Evolutionary conservation across 257 asterid genomes (phyloP).

Genomic region (Solanum pennellii): DNA sequence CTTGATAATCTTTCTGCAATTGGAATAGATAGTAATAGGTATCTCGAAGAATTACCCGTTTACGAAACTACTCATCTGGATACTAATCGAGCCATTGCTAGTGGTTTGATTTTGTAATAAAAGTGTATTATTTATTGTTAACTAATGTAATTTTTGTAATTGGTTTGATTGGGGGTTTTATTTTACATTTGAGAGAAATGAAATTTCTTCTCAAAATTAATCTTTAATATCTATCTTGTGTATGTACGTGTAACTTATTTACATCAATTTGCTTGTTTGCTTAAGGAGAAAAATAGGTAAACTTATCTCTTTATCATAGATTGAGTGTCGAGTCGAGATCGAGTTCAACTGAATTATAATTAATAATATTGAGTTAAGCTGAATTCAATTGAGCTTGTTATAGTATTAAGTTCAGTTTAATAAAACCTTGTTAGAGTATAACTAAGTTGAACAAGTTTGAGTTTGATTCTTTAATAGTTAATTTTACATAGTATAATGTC

Average conservation of each 20-base stretch:
- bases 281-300: background rate
- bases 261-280: background rate
- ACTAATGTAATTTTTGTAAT: slow-evolving; percentile 22
- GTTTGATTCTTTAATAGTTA: background rate
- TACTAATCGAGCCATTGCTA: slow-evolving; percentile 40
- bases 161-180: slow-evolving; percentile 56
- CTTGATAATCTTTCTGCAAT: slow-evolving; percentile 66
- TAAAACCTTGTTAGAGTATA: background rate
- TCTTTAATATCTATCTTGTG: background rate
- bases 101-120: slow-evolving; percentile 39
- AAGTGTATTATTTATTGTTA: slow-evolving; percentile 9
- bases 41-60: slow-evolving; percentile 65
- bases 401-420: background rate
- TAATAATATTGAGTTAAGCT: background rate
- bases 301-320: background rate
- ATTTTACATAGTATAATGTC: background rate
- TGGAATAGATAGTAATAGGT: slow-evolving; percentile 62
- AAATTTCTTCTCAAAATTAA: slow-evolving; percentile 21
- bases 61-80: slow-evolving; percentile 62
- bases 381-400: background rate
- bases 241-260: background rate
- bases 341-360: background rate
- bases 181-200: slow-evolving; percentile 28
- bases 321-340: background rate
- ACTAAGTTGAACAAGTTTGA: background rate